Percentiles rank a stretch among this genome's conserved stretches.
These are phyloP conservation scores for Biscogniauxia mediterranea DNA, from an alignment of 2,329 filamentous ascomycete species.

Conservation along the genomic window DNA sequence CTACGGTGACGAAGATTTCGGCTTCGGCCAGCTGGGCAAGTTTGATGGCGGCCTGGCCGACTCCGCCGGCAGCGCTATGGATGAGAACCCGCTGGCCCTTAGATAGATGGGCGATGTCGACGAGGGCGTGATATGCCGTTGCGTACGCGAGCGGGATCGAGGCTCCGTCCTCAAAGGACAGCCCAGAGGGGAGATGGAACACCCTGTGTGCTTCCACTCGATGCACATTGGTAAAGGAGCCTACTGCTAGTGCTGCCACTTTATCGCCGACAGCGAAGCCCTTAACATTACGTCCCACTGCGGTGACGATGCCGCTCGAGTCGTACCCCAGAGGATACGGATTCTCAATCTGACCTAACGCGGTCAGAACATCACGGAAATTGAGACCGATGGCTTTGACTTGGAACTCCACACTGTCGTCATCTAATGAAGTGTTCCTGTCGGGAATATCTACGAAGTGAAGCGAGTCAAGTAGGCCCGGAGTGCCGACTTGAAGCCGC, in stretches of 20 bases:
- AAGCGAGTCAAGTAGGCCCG: conserved; percentile 8
- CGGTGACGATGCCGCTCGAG: conserved; percentile 9
- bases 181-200: conserved; percentile 1
- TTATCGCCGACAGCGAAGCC: conserved; percentile 5
- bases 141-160: conserved; percentile 26
- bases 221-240: conserved; percentile 7
- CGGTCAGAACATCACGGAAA: conserved; percentile 12
- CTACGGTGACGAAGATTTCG: conserved; percentile 31
- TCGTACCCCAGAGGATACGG: conserved; percentile 5
- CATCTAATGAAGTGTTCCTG: conserved; percentile 1
- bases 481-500: conserved; percentile 8
- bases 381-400: conserved; percentile 14
- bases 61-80: conserved; percentile 20
- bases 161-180: conserved; percentile 22
- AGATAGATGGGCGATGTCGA: conserved; percentile 23
- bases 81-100: conserved; percentile 24
- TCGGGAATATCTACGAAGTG: conserved; percentile 7
- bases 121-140: conserved; percentile 29
- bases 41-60: conserved; percentile 19
- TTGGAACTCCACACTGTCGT: conserved; percentile 9
- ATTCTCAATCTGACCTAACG: conserved; percentile 10
- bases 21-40: conserved; percentile 15
- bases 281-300: conserved; percentile 5
- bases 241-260: conserved; percentile 6
- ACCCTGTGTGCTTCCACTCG: conserved; percentile 5